Conservation (phyloP, 805 yeast genomes). For the Candida andamanensis region DNA sequence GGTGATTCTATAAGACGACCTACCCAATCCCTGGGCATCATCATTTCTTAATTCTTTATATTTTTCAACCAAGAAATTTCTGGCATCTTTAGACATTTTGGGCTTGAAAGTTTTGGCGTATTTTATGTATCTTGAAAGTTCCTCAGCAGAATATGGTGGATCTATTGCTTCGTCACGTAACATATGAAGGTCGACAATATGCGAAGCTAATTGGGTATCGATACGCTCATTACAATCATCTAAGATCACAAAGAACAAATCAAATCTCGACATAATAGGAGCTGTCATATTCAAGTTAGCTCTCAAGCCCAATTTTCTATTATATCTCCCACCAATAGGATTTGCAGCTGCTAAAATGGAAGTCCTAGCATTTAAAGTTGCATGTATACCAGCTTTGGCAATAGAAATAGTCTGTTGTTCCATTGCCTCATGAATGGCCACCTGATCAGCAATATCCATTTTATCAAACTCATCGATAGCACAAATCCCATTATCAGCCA, state of each 20-base stretch:
- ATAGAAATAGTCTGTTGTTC: constrained; percentile 98
- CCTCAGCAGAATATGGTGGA: constrained; percentile 87
- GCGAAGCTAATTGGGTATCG: constrained; percentile 86
- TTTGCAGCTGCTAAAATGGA: constrained; percentile 98
- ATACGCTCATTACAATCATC: constrained; percentile 92
- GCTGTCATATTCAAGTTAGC: constrained; percentile 94
- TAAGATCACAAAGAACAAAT: constrained; percentile 85
- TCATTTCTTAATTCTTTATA: constrained; percentile 84
- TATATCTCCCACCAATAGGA: constrained; percentile 95
- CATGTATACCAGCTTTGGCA: constrained; percentile 98
- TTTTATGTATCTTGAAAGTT: constrained; percentile 78
- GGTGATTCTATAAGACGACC: constrained; percentile 88
- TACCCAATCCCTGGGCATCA: constrained; percentile 83
- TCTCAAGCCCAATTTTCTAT: constrained; percentile 76
- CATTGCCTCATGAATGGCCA: constrained; percentile 99
- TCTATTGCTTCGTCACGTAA: constrained; percentile 81
- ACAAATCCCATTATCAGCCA: constrained; percentile 97
- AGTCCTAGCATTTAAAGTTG: constrained; percentile 93
- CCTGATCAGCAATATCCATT: constrained; percentile 94
- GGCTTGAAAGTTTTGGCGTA: constrained; percentile 95
- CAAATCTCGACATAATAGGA: constrained; percentile 98
- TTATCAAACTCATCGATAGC: constrained; percentile 98
- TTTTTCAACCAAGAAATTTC: constrained; percentile 67
- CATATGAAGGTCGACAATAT: constrained; percentile 91
- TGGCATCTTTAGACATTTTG: constrained; percentile 72